These are phyloP conservation scores for Nepenthes mirabilis DNA, from an alignment of 148 eudicot species.

Conservation along the genomic window DNA sequence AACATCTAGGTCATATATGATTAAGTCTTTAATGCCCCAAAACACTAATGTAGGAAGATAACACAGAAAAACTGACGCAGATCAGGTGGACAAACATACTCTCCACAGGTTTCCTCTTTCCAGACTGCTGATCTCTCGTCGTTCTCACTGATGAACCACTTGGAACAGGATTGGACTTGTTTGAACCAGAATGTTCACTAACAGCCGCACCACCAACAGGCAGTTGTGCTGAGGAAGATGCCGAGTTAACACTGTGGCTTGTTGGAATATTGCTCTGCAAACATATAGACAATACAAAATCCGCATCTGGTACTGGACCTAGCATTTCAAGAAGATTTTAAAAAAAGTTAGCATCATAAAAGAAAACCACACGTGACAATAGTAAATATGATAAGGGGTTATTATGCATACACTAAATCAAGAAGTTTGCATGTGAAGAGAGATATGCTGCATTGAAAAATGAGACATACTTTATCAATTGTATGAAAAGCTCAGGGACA, in stretches of 20 bases:
- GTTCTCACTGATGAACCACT: constrained; percentile 46
- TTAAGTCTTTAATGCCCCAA: too few species aligned
- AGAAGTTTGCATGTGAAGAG: too few species aligned
- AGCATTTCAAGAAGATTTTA: constrained; percentile 9
- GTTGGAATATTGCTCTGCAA: constrained; percentile 70
- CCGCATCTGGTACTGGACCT: constrained; percentile 92
- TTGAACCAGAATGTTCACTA: constrained; percentile 64
- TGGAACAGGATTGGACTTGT: constrained; percentile 32
- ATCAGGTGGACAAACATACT: constrained; percentile 32
- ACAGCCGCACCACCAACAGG: constrained; percentile 37
- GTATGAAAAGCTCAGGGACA: too few species aligned
- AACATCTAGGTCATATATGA: background rate
- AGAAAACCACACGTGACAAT: background rate
- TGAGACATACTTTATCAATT: too few species aligned
- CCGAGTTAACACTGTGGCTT: constrained; percentile 29
- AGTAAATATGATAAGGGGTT: background rate
- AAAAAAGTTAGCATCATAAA: background rate
- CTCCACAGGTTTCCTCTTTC: constrained; percentile 55
- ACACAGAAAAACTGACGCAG: background rate
- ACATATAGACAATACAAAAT: constrained; percentile 79
- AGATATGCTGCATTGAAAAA: too few species aligned
- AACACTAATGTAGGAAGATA: background rate
- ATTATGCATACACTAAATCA: too few species aligned
- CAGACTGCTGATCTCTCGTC: constrained; percentile 45
- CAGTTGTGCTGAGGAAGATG: constrained; percentile 16